Base-by-base conservation (phyloP, 352 stramenopile species). In the Phytopythium delawarense region DNA sequence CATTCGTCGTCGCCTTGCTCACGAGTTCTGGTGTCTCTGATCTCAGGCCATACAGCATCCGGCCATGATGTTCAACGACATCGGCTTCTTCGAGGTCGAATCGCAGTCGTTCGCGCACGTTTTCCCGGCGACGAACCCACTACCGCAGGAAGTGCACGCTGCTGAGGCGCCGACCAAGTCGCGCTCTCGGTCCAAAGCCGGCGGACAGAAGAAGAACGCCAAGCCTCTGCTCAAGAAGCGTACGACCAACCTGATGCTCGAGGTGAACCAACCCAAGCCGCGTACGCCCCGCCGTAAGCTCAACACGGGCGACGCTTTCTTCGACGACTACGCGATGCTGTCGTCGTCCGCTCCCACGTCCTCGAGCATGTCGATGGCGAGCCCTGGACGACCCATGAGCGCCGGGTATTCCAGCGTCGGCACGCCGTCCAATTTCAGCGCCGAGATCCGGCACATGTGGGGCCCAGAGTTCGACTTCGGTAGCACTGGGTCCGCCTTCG, bases 191-290 rank as follows among this genome's bases (percentile, higher is more conserved):
- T 45, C 52, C 35, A 53, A 45, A 18, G 37, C 16, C 18, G 28
- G 34, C 12, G 40, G 28, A 21, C 55, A 61, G 12, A 79, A 72
- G 46, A 79, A 74, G 46, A 74, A 63, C n/a, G 46, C 61, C 28
- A 91, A 88, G 53, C 73, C 70, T n/a, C 63, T 77, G 28, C 63
- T 75, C 25, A 91, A 91, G 67, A 91, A 92, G 69, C 78, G 84
- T 13, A 69, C 69, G 2, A 78, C 74, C 16, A 83, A 79, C 52
- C 80, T 71, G 56, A 61, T 88, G 23, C 55, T 89, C 34, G 80
- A 92, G 20, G 28, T 79, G n/a, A 72, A 75, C 46, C 72, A 87
- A 18, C 73, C 79, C 28, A 89, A 88, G 67, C 82, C 80, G 7
- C 75, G 74, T 30, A 93, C 81, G 2, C 82, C 84, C 11, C 75